Evolutionary conservation across 2,329 filamentous ascomycete genomes (phyloP).

Genomic region (Aurifilum marmelostoma): DNA sequence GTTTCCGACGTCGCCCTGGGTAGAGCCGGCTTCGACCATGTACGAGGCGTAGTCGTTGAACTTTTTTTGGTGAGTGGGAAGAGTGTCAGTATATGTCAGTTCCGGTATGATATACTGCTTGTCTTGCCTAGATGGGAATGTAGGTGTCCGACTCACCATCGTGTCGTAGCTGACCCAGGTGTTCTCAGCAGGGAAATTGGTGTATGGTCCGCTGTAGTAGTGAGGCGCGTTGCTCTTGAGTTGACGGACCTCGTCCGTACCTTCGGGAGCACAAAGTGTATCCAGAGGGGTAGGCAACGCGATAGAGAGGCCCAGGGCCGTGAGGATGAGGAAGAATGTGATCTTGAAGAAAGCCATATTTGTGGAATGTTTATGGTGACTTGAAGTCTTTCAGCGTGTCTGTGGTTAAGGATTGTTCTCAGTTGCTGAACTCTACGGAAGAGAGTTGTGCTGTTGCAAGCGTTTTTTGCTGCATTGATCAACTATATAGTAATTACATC

Average conservation of each 20-base stretch:
- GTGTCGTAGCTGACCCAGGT: slow-evolving; percentile 38
- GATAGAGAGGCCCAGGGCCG: background rate
- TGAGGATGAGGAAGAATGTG: background rate
- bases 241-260: background rate
- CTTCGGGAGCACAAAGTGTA: background rate
- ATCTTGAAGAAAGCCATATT: background rate
- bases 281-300: background rate
- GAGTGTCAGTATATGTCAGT: background rate
- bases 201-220: background rate
- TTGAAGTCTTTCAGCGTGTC: background rate
- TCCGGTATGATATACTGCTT: too few species aligned
- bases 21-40: slow-evolving; percentile 40
- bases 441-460: background rate
- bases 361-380: background rate
- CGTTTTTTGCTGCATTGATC: too few species aligned
- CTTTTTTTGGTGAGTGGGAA: background rate
- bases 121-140: too few species aligned
- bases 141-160: background rate
- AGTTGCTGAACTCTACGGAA: background rate
- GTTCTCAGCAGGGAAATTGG: slow-evolving; percentile 38
- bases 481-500: background rate
- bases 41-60: slow-evolving; percentile 41
- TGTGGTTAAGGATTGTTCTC: background rate
- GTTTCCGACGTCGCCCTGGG: slow-evolving; percentile 38
- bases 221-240: background rate